phyloP scores from a whole-genome alignment of 495 filamentous ascomycete genomes.

The Xylaria curta region DNA sequence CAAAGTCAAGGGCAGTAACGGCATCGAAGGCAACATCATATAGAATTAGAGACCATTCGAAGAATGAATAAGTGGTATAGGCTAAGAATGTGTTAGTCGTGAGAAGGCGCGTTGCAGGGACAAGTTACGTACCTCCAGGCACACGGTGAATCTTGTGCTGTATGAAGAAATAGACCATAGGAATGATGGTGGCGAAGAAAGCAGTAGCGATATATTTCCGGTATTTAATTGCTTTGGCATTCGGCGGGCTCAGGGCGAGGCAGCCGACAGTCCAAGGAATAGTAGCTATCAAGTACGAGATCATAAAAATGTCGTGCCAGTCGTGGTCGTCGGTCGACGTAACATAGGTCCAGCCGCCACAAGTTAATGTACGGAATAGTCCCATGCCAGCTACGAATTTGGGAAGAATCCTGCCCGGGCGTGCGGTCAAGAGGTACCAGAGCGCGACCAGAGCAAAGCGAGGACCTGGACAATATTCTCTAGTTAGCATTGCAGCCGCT shows the following conservation, averaged over 20 bases:
- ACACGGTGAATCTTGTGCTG: conserved; percentile 98
- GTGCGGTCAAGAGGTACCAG: conserved; percentile 88
- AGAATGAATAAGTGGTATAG: conserved; percentile 98
- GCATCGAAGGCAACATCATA: conserved; percentile 98
- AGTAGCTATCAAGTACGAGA: conserved; percentile 93
- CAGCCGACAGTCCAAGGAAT: conserved; percentile 96
- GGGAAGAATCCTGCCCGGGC: conserved; percentile 73
- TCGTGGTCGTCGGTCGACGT: conserved; percentile 98
- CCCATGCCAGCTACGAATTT: conserved; percentile 83
- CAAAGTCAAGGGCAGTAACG: conserved; percentile 94
- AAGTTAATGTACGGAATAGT: conserved; percentile 87
- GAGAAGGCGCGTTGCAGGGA: neutral
- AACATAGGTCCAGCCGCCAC: conserved; percentile 98
- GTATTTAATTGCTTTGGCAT: conserved; percentile 83
- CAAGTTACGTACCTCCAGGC: conserved; percentile 75
- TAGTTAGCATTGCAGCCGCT: conserved; percentile 14
- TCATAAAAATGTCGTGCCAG: conserved; percentile 99
- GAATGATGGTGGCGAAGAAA: conserved; percentile 91
- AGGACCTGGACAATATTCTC: conserved; percentile 62
- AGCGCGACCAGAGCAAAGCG: conserved; percentile 90
- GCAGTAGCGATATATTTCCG: conserved; percentile 80
- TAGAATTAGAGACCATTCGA: conserved; percentile 94
- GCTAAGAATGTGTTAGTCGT: conserved; percentile 51
- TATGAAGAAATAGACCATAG: conserved; percentile 95
- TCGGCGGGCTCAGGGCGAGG: conserved; percentile 85